Evolutionary conservation across 306 rosid genomes (phyloP), one percentile per base, ranked within the genome.

Genomic region (Cicer cuneatum): DNA sequence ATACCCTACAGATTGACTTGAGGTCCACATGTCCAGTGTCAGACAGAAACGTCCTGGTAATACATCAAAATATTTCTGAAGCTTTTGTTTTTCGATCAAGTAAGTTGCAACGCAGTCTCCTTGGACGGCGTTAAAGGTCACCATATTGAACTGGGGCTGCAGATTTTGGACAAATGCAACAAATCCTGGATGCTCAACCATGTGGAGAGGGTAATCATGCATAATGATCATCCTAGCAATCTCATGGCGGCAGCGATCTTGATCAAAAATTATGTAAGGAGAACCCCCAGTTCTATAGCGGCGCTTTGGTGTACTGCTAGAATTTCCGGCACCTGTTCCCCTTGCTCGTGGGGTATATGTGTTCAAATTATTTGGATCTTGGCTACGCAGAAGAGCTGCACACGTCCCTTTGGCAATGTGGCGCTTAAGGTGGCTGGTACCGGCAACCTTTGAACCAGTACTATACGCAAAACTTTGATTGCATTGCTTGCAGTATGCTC

Each of bases 151-250:
- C 53, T 82, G 92, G 52, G 99, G 99, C 86, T 94, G 96, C 74
- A 94, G 96, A 84, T 87, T 89, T 82, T 86, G 91, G 43, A 87
- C 92, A 78, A 94, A 94, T 58, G 95, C 83, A 75, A 92, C 80
- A 87, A 94, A 91, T 58, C 99, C 97, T 1, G 90, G 90, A 74
- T 94, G 96, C 77, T 94, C 99, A 62, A 94, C 97, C 90, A 94
- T 91, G 85, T 94, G 99, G 70, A 94, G 89, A 16, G 97, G 99
- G 83, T 91, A 94, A 71, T 92, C 97, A 10, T 94, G 99, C 97
- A 90, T 94, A 67, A 94, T 92, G 48, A 94, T 92, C 99, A 94
- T 94, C 80, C 89, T 90, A 73, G 96, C 91, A 86, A 94, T 90
- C 81, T 94, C 96, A 75, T 86, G 91, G 72, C 96, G 97, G 79